Evolutionary conservation across 305 asterid species (phyloP), one percentile per base, ranked within the genome.

Genomic region (Coffea humblotiana): DNA sequence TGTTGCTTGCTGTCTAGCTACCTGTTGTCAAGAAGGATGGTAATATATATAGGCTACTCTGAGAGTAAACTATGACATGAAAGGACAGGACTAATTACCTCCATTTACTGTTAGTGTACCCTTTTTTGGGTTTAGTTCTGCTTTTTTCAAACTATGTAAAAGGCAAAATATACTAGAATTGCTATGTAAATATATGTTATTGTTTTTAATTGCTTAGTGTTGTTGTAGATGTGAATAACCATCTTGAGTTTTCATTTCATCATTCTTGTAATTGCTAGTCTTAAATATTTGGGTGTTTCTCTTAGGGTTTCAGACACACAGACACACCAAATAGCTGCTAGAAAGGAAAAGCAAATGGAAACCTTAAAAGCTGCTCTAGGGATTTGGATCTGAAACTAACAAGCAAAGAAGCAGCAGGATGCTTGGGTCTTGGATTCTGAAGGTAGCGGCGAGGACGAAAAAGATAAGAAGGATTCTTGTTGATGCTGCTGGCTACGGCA

Each of bases 321-420:
- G 87, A 89, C 97, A 19, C 99, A 95, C 83, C 97, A 95, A 84
- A 85, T 91, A 72, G 95, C 99, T 77, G 98, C 98, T 5, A 29
- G 87, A 83, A 95, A 95, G 91, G 99, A 92, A 82, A 92, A 84
- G 82, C 92, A 95, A 90, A 90, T 91, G 97, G 97, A 92, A 85
- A 91, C 89, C 35, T 84, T 95, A 16, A 94, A 89, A 81, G 97
- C 95, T 81, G 99, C 99, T 54, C 96, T 95, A 72, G 95, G 95
- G 74, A 92, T 95, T 95, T 68, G 92, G 86, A 18, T 80, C 86
- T 43, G 96, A 91, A 84, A 78, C 86, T 70, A 92, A 93, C 14
- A 86, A 69, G 77, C 91, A 82, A 76, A 87, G 80, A 82, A 89
- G 40, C 83, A 45, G 21, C 78, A 37, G 65, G 92, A 88, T 73